These are phyloP conservation scores for Pseudofabraea citricarpa DNA, from an alignment of 2,329 filamentous ascomycete genomes.

Conservation along the genomic window DNA sequence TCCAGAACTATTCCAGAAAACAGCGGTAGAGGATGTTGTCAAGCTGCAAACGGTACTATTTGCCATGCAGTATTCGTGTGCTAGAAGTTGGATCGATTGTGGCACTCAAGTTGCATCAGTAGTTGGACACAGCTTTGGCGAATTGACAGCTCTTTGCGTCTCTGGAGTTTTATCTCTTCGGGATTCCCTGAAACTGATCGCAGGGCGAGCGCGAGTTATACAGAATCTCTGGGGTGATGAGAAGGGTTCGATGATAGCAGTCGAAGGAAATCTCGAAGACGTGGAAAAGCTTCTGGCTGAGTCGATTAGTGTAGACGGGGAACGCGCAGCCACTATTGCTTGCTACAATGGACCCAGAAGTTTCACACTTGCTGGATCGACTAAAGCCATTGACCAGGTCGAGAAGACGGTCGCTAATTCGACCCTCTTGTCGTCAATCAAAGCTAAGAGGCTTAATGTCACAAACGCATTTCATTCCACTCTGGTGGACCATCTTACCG, in stretches of 20 bases:
- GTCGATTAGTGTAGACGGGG: neutral
- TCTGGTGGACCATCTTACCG: conserved; percentile 22
- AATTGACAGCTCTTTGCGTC: conserved; percentile 32
- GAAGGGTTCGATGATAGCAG: conserved; percentile 30
- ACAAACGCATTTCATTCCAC: conserved; percentile 26
- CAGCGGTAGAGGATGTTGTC: conserved; percentile 6
- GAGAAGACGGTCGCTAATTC: conserved; percentile 11
- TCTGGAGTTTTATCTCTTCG: conserved; percentile 27
- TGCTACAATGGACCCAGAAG: conserved; percentile 29
- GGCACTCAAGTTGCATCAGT: conserved; percentile 7
- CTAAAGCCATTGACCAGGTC: conserved; percentile 19
- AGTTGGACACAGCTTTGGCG: conserved; percentile 34
- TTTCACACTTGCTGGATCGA: conserved; percentile 28
- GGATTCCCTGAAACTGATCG: conserved; percentile 28
- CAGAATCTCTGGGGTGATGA: conserved; percentile 29
- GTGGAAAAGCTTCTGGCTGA: conserved; percentile 7
- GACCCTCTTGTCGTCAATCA: conserved; percentile 7
- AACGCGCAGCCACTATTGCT: conserved; percentile 20
- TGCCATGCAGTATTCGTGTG: conserved; percentile 12
- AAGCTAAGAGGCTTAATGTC: conserved; percentile 19
- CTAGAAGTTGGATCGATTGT: conserved; percentile 13
- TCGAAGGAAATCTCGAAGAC: conserved; percentile 12
- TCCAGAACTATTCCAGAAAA: conserved; percentile 8
- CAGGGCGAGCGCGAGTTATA: conserved; percentile 29
- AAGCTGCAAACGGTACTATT: conserved; percentile 10